Conservation (phyloP, 2,329 filamentous ascomycete genomes). For the Coniochaeta hoffmannii region DNA sequence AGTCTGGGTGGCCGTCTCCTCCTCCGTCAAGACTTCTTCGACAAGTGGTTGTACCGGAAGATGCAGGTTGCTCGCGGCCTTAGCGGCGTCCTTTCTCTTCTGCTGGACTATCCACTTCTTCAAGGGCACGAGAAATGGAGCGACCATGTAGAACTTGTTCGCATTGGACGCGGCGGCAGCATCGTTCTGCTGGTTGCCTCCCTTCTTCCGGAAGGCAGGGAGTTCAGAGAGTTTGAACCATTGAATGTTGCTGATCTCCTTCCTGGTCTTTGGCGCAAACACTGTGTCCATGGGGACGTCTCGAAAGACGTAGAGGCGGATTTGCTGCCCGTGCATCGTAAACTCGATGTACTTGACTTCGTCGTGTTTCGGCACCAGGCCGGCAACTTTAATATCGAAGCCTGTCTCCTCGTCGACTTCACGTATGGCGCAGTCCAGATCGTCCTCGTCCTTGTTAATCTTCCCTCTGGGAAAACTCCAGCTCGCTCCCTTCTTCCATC, state of each 20-base stretch:
- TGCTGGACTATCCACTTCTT: conserved; percentile 89
- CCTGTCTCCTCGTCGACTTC: conserved; percentile 97
- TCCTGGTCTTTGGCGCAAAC: conserved; percentile 86
- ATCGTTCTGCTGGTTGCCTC: conserved; percentile 45
- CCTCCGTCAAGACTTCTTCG: conserved; percentile 55
- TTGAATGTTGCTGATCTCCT: conserved; percentile 94
- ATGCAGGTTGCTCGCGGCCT: conserved; percentile 31
- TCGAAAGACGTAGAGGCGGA: conserved; percentile 86
- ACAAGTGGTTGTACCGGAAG: conserved; percentile 34
- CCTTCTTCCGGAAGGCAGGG: conserved; percentile 71
- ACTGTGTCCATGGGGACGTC: conserved; percentile 78
- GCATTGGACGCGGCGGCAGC: conserved; percentile 53
- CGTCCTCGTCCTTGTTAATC: conserved; percentile 95
- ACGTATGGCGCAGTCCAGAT: conserved; percentile 85
- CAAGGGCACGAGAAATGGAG: conserved; percentile 77
- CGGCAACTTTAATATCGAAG: conserved; percentile 69
- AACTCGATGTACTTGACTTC: conserved; percentile 80
- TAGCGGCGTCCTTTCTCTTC: conserved; percentile 60
- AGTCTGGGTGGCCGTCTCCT: conserved; percentile 44
- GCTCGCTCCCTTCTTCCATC: conserved; percentile 93
- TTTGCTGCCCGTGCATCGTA: conserved; percentile 85
- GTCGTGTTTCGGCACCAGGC: conserved; percentile 64
- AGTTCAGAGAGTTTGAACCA: conserved; percentile 91
- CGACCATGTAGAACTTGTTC: conserved; percentile 97
- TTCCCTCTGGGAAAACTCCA: conserved; percentile 98